Evolutionary conservation across 768 basidiomycete species (phyloP).

Genomic region (Lactarius quietus): DNA sequence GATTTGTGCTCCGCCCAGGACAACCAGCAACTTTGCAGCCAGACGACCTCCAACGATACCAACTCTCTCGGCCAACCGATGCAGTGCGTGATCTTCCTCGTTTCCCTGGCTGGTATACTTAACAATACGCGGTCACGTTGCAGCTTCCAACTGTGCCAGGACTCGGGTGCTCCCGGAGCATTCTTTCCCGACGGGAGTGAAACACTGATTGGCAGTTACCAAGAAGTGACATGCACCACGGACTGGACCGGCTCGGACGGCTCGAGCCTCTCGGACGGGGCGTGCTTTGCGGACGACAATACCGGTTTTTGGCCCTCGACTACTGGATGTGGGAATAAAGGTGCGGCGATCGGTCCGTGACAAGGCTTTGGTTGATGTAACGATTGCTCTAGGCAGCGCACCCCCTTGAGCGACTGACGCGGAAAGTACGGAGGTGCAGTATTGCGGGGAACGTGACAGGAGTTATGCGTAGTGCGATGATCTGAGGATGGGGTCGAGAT

Average conservation of each 20-base stretch:
- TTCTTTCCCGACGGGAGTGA: conserved; percentile 60
- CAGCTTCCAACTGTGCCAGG: conserved; percentile 60
- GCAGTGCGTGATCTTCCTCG: conserved; percentile 41
- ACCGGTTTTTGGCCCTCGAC: conserved; percentile 49
- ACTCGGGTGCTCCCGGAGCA: conserved; percentile 47
- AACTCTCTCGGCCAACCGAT: conserved; percentile 45
- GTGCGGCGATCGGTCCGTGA: conserved; percentile 29
- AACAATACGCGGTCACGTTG: background rate
- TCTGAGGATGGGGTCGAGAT: background rate
- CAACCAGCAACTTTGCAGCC: conserved; percentile 54
- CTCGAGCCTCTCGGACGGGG: conserved; percentile 42
- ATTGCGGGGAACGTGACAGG: background rate
- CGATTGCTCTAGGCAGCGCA: background rate
- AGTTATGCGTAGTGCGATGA: background rate
- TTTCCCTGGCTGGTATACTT: background rate
- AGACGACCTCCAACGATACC: conserved; percentile 39
- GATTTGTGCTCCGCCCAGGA: conserved; percentile 45
- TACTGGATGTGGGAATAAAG: conserved; percentile 56
- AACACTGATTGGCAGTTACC: conserved; percentile 52
- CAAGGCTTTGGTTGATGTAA: background rate
- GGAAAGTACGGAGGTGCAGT: background rate
- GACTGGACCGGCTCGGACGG: conserved; percentile 55
- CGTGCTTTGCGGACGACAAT: conserved; percentile 48
- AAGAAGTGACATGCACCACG: conserved; percentile 54
- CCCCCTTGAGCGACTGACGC: background rate